These are phyloP conservation scores for Ascochyta lentis DNA, from an alignment of 2,329 filamentous ascomycete species.

Conservation along the genomic window DNA sequence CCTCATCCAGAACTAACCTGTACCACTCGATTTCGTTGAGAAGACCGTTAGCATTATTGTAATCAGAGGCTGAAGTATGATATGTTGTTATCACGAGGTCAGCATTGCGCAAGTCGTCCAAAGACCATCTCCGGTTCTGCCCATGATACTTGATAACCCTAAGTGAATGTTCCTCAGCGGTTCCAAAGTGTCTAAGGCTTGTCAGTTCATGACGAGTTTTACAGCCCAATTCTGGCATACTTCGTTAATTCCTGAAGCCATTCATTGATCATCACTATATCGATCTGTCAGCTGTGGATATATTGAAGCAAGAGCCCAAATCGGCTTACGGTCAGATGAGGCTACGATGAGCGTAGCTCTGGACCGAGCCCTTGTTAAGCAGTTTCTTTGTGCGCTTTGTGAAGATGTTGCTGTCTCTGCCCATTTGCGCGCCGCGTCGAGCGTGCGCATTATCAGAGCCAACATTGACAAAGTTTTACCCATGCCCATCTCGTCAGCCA, in stretches of 20 bases:
- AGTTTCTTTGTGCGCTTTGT: background rate
- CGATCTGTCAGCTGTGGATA: slow-evolving; percentile 39
- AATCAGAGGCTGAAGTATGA: slow-evolving; percentile 33
- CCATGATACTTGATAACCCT: slow-evolving; percentile 37
- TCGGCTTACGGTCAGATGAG: slow-evolving; percentile 32
- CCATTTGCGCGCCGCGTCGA: slow-evolving; percentile 49
- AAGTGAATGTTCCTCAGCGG: slow-evolving; percentile 9
- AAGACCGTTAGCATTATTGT: background rate
- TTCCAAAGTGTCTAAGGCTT: slow-evolving; percentile 32
- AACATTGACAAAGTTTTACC: slow-evolving; percentile 64
- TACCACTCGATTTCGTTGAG: slow-evolving; percentile 37
- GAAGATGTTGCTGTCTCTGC: slow-evolving; percentile 15
- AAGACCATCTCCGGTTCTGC: slow-evolving; percentile 17
- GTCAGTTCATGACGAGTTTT: background rate
- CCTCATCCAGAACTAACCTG: slow-evolving; percentile 41
- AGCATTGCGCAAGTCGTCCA: slow-evolving; percentile 20
- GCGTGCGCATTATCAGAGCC: slow-evolving; percentile 55
- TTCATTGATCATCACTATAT: slow-evolving; percentile 39
- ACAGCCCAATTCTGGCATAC: slow-evolving; percentile 40
- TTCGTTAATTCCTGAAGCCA: slow-evolving; percentile 39
- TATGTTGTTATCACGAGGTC: slow-evolving; percentile 44
- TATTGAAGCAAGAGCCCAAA: slow-evolving; percentile 34
- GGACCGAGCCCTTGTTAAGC: slow-evolving; percentile 8
- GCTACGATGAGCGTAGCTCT: slow-evolving; percentile 39
- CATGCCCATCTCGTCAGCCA: slow-evolving; percentile 68